Conservation (phyloP, 805 yeast species). For the Saccharomycopsis synnaedendra region DNA sequence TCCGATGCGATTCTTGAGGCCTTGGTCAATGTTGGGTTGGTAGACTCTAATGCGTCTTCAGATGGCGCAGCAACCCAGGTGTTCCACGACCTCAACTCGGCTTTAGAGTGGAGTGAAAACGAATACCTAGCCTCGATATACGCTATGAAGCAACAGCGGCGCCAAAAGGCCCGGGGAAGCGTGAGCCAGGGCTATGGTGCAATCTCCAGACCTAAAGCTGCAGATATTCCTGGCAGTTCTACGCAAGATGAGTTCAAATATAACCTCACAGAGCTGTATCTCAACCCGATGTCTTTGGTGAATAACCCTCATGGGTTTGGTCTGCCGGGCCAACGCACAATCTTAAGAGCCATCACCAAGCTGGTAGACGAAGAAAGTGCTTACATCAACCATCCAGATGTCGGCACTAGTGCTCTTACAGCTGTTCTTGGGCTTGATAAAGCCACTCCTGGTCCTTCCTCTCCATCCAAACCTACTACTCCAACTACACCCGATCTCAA, state of each 20-base stretch:
- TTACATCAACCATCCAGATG: background rate
- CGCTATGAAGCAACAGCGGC: constrained; percentile 21
- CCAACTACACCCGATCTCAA: background rate
- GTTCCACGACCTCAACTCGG: constrained; percentile 72
- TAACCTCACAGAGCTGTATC: constrained; percentile 15
- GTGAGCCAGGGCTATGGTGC: background rate
- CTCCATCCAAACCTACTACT: background rate
- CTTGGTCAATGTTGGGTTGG: constrained; percentile 69
- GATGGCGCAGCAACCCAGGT: constrained; percentile 36
- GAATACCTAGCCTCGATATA: constrained; percentile 62
- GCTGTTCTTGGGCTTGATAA: background rate
- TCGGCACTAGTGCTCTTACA: background rate
- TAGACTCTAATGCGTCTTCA: constrained; percentile 23
- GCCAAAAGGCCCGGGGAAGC: background rate
- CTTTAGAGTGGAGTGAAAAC: constrained; percentile 96
- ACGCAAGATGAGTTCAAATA: constrained; percentile 12
- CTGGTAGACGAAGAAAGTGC: constrained; percentile 8
- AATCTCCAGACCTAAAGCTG: background rate
- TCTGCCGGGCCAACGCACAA: constrained; percentile 14
- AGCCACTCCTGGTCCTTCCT: background rate
- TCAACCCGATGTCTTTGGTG: constrained; percentile 16
- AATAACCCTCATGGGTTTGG: constrained; percentile 12
- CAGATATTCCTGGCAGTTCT: background rate
- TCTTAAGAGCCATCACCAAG: constrained; percentile 14
- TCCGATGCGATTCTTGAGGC: constrained; percentile 57